Evolutionary conservation across 2,329 filamentous ascomycete genomes (phyloP).

Genomic region (Domatiomyces catenatus): DNA sequence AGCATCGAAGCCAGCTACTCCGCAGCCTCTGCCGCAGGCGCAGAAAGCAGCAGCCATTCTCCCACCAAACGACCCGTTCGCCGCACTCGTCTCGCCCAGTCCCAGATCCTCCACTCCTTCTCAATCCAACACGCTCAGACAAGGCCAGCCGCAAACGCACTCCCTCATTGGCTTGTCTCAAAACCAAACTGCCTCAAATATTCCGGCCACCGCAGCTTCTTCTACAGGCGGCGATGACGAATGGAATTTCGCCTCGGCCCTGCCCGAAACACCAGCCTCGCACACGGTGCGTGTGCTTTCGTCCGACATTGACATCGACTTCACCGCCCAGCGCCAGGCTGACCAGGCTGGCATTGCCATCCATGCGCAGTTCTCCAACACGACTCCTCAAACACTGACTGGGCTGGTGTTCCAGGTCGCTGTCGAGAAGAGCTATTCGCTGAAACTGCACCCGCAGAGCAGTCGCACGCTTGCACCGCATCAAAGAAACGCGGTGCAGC

Average conservation of each 20-base stretch:
- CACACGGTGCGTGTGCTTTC: slow-evolving; percentile 55
- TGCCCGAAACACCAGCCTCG: slow-evolving; percentile 49
- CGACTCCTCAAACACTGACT: slow-evolving; percentile 51
- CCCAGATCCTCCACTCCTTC: slow-evolving; percentile 33
- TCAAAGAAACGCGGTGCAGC: slow-evolving; percentile 63
- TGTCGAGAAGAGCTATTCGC: slow-evolving; percentile 74
- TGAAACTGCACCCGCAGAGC: slow-evolving; percentile 73
- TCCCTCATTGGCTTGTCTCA: not conserved
- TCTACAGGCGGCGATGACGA: slow-evolving; percentile 57
- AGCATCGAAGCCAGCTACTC: slow-evolving; percentile 34
- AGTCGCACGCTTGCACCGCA: slow-evolving; percentile 57
- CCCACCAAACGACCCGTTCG: slow-evolving; percentile 43
- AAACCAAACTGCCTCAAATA: slow-evolving; percentile 10
- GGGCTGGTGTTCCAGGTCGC: slow-evolving; percentile 84
- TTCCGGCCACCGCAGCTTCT: slow-evolving; percentile 14
- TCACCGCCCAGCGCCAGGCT: slow-evolving; percentile 46
- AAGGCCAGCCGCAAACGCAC: slow-evolving; percentile 12
- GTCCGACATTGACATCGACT: slow-evolving; percentile 54
- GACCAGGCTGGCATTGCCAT: slow-evolving; percentile 48
- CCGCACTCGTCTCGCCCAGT: slow-evolving; percentile 37
- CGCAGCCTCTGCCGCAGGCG: slow-evolving; percentile 17
- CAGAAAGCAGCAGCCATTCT: slow-evolving; percentile 24
- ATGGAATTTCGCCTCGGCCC: slow-evolving; percentile 80
- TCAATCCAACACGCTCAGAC: slow-evolving; percentile 17
- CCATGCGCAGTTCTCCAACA: slow-evolving; percentile 71